Evolutionary conservation across 1,284 basidiomycete genomes (phyloP), one percentile per base, ranked within the genome.

Genomic region (Wolfiporia cocos): DNA sequence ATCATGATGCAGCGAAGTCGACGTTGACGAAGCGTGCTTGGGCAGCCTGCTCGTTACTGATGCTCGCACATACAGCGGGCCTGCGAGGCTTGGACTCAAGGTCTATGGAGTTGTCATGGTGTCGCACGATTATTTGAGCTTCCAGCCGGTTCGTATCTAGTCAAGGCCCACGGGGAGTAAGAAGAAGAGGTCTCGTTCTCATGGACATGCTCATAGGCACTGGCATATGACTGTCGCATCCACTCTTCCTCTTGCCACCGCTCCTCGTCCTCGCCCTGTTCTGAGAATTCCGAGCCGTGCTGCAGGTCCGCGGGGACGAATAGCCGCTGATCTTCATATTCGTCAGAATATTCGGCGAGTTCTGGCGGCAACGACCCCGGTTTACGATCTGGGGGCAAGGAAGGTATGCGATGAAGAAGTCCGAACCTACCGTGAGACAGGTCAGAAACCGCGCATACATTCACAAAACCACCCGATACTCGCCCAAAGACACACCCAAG

Each of bases 401-500:
- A 71, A 2, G 92, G 93, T 56, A 96, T 94, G 41, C 93, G 81
- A 63, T 97, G 93, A 15, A 97, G 68, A 18, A 95, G 74, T 2
- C 93, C 85, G 56, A 82, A 88, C 5, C 86, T 83, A 48, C 26
- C 46, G 15, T 37, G 31, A 23, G 14, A 21, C 20, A 26, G 24
- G 36, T 54, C 33, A 52, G 42, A 23, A 37, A 20, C 7, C 34
- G 31, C 14, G 7, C 18, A 21, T 39, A 17, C 19, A 37, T 39
- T 24, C n/a, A 42, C 34, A 24, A 43, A 4, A 36, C 31, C 26
- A 47, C 32, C 22, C 35, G 41, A 38, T 66, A n/a, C 86, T 50
- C 57, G 91, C 87, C 91, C 93, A 46, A 96, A 94, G 22, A 95
- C 87, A 55, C 93, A 96, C 37, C 93, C 93, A 15, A 97, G 69